These are phyloP conservation scores for Aspergillus transmontanensis DNA, from an alignment of 2,329 filamentous ascomycete genomes.

Conservation along the genomic window DNA sequence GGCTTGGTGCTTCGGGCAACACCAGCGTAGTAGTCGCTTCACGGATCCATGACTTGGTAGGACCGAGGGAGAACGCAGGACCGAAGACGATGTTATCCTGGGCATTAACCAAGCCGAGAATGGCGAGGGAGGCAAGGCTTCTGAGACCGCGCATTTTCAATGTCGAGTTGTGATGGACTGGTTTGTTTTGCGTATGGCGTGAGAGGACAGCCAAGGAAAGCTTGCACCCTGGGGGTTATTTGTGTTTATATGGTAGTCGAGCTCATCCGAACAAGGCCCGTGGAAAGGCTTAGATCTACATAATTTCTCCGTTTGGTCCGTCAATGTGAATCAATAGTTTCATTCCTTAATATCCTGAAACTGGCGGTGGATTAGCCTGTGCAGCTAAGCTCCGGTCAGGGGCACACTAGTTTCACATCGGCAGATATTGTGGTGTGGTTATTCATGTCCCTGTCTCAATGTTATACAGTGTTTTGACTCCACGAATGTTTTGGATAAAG, in stretches of 20 bases:
- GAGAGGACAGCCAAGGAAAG: not conserved
- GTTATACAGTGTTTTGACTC: not conserved
- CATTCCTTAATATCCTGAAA: not conserved
- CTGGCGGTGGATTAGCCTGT: not conserved
- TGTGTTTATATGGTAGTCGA: not conserved
- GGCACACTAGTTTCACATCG: conserved; percentile 4
- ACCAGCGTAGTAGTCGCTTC: conserved; percentile 35
- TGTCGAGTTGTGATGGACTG: not conserved
- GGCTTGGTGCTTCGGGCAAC: conserved; percentile 29
- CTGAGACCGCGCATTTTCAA: not conserved
- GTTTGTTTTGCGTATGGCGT: not conserved
- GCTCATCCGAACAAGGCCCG: not conserved
- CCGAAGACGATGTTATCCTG: conserved; percentile 31
- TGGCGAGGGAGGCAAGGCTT: conserved; percentile 16
- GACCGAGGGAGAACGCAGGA: conserved; percentile 34
- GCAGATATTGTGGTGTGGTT: not conserved
- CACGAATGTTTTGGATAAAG: not conserved
- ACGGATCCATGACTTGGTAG: conserved; percentile 34
- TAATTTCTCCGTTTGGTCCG: not conserved
- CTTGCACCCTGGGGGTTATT: not conserved
- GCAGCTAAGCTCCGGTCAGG: conserved; percentile 5
- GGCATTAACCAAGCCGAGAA: conserved; percentile 17
- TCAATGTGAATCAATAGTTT: not conserved
- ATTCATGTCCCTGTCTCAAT: not conserved
- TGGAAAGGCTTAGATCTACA: not conserved